These are phyloP conservation scores for Liriodendron chinense DNA, from an alignment of 164 flowering plant species.

Conservation along the genomic window DNA sequence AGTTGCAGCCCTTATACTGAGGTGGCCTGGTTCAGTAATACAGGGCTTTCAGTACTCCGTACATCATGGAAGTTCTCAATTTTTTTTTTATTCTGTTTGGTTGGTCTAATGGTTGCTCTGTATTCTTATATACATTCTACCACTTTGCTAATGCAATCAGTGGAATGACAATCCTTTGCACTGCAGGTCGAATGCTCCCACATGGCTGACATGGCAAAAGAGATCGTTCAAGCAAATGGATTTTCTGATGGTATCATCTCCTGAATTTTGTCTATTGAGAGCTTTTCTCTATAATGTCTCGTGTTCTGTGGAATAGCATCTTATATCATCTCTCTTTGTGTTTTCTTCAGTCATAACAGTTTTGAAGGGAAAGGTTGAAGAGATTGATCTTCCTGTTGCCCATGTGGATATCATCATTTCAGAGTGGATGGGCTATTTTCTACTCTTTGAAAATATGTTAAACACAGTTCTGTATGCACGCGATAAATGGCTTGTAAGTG, in stretches of 20 bases:
- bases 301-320: not conserved
- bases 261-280: not conserved
- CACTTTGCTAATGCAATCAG: not conserved
- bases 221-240: conserved; percentile 83
- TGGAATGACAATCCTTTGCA: not conserved
- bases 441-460: conserved; percentile 93
- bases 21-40: too few relatives aligned
- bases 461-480: conserved; percentile 94
- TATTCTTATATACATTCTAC: not conserved
- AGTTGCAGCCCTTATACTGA: too few relatives aligned
- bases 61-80: not conserved
- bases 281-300: not conserved
- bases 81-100: not conserved
- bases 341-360: conserved; percentile 76
- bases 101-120: not conserved
- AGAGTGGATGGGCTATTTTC: conserved; percentile 99
- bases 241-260: conserved; percentile 64
- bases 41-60: not conserved
- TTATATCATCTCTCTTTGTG: not conserved
- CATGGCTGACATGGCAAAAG: conserved; percentile 95
- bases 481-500: conserved; percentile 98
- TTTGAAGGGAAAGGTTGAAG: conserved; percentile 94
- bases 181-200: conserved; percentile 91
- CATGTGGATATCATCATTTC: conserved; percentile 94
- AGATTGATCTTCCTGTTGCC: conserved; percentile 76